Percentiles rank a stretch among this genome's conserved stretches.
These are phyloP conservation scores for Kodamaea restingae DNA, from an alignment of 805 yeast genomes.

Conservation along the genomic window DNA sequence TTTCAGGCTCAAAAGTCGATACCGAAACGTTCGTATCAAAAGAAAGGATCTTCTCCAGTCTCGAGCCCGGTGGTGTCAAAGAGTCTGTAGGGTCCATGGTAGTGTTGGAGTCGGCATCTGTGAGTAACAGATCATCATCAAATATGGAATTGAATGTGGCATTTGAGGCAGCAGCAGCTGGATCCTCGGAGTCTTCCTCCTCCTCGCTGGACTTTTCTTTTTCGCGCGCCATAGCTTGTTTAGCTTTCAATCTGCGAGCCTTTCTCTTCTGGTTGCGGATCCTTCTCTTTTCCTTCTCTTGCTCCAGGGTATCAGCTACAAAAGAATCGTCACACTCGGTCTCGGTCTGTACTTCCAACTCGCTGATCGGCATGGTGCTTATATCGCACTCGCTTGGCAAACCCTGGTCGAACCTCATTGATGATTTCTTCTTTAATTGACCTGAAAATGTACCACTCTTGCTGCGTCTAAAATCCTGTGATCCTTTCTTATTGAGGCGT, in stretches of 20 bases:
- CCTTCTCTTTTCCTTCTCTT: slow-evolving; percentile 14
- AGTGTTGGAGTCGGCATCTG: slow-evolving; percentile 12
- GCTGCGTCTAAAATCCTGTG: slow-evolving; percentile 12
- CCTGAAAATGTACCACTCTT: too few relatives aligned
- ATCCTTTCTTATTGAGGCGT: slow-evolving; percentile 8
- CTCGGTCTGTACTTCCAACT: slow-evolving; percentile 11
- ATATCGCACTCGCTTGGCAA: slow-evolving; percentile 4
- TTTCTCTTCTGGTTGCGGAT: slow-evolving; percentile 15
- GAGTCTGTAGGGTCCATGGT: slow-evolving; percentile 8
- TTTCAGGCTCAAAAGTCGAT: slow-evolving; percentile 7
- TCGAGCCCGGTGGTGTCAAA: slow-evolving; percentile 3
- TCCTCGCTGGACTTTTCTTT: slow-evolving; percentile 4
- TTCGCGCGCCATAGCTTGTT: slow-evolving; percentile 4
- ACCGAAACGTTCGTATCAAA: slow-evolving; percentile 10
- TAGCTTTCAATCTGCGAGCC: slow-evolving; percentile 15
- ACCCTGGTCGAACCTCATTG: too few relatives aligned
- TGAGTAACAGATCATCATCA: slow-evolving; percentile 11
- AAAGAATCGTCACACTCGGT: slow-evolving; percentile 12
- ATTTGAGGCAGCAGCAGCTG: slow-evolving; percentile 3
- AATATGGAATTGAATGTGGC: slow-evolving; percentile 11
- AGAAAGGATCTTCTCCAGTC: slow-evolving; percentile 8
- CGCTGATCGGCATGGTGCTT: slow-evolving; percentile 5
- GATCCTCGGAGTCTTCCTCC: slow-evolving; percentile 3
- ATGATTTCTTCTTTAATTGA: too few relatives aligned
- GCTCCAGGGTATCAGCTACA: slow-evolving; percentile 9